Base-by-base conservation (phyloP, 495 filamentous ascomycete genomes). In the Xylona heveae region DNA sequence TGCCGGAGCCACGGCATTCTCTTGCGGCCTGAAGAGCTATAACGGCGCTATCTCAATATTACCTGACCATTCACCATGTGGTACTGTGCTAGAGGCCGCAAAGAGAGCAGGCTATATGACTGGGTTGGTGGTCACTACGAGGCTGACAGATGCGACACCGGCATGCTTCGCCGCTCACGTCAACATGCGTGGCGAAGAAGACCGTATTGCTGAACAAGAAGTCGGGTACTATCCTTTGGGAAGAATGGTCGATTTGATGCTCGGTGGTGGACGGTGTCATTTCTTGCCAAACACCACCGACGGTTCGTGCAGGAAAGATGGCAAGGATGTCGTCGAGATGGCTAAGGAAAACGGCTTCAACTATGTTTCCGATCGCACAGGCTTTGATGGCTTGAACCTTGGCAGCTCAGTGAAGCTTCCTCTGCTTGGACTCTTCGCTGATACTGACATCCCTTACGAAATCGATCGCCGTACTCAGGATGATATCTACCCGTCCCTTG, bases 131-230 rank as follows among this genome's bases (percentile, higher is more conserved):
- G 88, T 95, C 13, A 97, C 88, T 2, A 97, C 88, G 0, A 66
- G 88, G 24, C 72, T 95, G 41, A 95, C 88, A 3, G 88, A 97
- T 55, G 88, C 88, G 7, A 97, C 88, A n/a, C 88, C 88, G 0
- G 88, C 88, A 3, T 90, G 80, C 51, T 97, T 94, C 47, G 83
- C 82, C 1, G 67, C 80, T 13, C 90, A 95, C 50, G 88, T 81
- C 1, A 74, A 81, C 37, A 53, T 65, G 34, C 68, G 88, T 22
- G 47, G 53, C 31, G 79, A 90, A 44, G 78, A 88, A 47, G 90
- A 97, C 45, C 62, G 71, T 24, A 92, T 97, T 42, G 88, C 88
- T 0, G 68, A 82, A 43, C 88, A 95, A 46, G 74, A 93, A 50
- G 58, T 92, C 13, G 88, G 88, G 10, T 73, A 88, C 18, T 62